Evolutionary conservation across 208 protist species (phyloP), one percentile per base, ranked within the genome.

Genomic region (Leishmania lainsoni): DNA sequence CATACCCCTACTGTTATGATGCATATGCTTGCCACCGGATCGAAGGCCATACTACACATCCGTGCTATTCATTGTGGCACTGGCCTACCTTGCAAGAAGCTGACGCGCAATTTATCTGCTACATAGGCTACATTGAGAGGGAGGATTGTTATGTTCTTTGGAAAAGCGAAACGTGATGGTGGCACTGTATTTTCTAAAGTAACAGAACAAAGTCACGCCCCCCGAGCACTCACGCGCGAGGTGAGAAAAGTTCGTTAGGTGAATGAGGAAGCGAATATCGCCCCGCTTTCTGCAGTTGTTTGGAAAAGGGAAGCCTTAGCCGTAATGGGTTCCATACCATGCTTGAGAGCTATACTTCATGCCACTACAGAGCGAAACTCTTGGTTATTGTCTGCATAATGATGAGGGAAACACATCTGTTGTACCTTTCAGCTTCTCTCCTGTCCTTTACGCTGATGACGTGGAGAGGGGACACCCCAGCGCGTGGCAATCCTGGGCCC

Each of bases 1-100:
- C 83, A 5, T 98, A 98, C 66, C 87, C 92, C 3, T 94, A 92
- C 79, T 73, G 80, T 56, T 98, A 98, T 75, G 95, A 98, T 75
- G 93, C 90, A 6, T 93, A 95, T 66, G 89, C 92, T 3, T 93
- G 94, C 77, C 90, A 95, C 78, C 65, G 59, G n/a, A 80, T 88
- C 14, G 89, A 94, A 52, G 84, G 59, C 16, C 81, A 93, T 54
- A 39, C 42, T 5, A 70, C 86, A 14, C 65, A 72, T 66, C 42
- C 80, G 45, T 94, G 90, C 68, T 95, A 90, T 86, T 90, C 90
- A 0, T 45, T 97, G 35, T 97, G 91, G 91, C 92, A 91, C 72
- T 97, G 91, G 89, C 80, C 86, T 5, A 90, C 93, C 16, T 29
- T 83, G 10, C 76, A 94, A 6, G 90, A 94, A 72, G 81, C 80